Evolutionary conservation across 345 rosid genomes (phyloP).

Genomic region (Toxicodendron radicans): DNA sequence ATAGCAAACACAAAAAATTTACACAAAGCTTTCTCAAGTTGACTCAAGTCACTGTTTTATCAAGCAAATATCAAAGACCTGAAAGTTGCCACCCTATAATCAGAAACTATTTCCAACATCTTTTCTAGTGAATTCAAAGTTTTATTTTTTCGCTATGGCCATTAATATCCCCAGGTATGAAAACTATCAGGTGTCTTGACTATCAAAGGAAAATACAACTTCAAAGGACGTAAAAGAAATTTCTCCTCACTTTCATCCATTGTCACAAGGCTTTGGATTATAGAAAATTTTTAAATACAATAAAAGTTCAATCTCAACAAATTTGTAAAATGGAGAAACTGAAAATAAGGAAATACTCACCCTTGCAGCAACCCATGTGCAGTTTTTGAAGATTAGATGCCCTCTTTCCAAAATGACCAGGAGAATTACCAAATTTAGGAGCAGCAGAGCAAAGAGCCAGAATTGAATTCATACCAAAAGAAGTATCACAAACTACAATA

Average conservation of each 20-base stretch:
- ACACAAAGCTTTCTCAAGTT: background rate
- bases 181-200: background rate
- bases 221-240: background rate
- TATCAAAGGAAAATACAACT: background rate
- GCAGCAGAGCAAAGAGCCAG: conserved; percentile 50
- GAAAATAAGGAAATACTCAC: conserved; percentile 38
- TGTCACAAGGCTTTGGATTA: background rate
- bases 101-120: too few relatives aligned
- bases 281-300: background rate
- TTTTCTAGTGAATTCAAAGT: background rate
- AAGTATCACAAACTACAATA: conserved; percentile 66
- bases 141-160: background rate
- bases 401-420: conserved; percentile 28
- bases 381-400: conserved; percentile 58
- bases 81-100: too few relatives aligned
- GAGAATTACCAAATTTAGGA: conserved; percentile 30
- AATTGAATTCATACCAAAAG: conserved; percentile 59
- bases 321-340: conserved; percentile 5
- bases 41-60: background rate
- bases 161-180: background rate
- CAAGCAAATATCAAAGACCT: too few relatives aligned
- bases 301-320: background rate
- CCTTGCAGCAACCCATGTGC: conserved; percentile 75
- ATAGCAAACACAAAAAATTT: too few relatives aligned
- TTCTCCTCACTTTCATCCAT: background rate